A percentile compares a stretch with the other conserved stretches of the same genome.
phyloP scores from a whole-genome alignment of 495 filamentous ascomycete species.

The Pseudoneurospora amorphoporcata region DNA sequence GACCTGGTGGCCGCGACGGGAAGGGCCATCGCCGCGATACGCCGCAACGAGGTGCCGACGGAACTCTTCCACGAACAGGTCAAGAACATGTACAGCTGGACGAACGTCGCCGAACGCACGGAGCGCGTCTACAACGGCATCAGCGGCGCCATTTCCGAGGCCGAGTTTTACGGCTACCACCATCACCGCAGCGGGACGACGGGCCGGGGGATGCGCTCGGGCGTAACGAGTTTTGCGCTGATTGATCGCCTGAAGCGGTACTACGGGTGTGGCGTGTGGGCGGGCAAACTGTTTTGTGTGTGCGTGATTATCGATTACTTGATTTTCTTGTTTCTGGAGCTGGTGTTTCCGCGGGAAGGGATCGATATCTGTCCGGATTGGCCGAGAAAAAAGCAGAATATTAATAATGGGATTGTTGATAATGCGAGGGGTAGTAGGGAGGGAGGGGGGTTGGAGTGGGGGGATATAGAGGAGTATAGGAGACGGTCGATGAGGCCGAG shows the following conservation, averaged over 20 bases:
- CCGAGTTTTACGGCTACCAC: slow-evolving; percentile 78
- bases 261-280: slow-evolving; percentile 99
- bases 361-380: slow-evolving; percentile 88
- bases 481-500: not conserved
- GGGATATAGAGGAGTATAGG: not conserved
- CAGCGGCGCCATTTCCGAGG: too few species aligned
- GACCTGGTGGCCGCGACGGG: slow-evolving; percentile 77
- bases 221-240: slow-evolving; percentile 73
- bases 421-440: not conserved
- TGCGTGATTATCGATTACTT: slow-evolving; percentile 92
- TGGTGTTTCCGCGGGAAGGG: slow-evolving; percentile 69
- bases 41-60: slow-evolving; percentile 80
- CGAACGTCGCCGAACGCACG: slow-evolving; percentile 82
- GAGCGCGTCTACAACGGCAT: slow-evolving; percentile 92
- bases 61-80: slow-evolving; percentile 94
- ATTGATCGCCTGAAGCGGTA: slow-evolving; percentile 93
- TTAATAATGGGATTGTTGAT: slow-evolving; percentile 1
- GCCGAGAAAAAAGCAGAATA: slow-evolving; percentile 58
- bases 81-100: slow-evolving; percentile 97
- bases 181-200: slow-evolving; percentile 9
- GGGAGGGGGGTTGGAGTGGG: slow-evolving; percentile 1
- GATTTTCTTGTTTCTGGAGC: slow-evolving; percentile 75
- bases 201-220: slow-evolving; percentile 52
- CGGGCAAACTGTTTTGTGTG: slow-evolving; percentile 90
- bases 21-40: slow-evolving; percentile 66